These are phyloP conservation scores for Plasmodium relictum DNA, from an alignment of 169 alveolate species.

Conservation along the genomic window DNA sequence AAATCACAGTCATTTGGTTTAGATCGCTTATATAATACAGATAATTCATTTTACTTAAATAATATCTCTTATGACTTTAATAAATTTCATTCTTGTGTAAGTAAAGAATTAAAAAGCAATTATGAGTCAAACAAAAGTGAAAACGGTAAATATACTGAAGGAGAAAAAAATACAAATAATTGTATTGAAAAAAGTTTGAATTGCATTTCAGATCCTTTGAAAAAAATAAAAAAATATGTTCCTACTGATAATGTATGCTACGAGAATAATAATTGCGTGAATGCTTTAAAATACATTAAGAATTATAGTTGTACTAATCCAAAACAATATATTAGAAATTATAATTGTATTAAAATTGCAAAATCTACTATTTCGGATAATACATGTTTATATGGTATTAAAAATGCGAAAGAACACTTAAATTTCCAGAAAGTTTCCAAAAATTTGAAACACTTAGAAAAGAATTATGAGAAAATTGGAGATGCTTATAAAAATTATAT, in stretches of 20 bases:
- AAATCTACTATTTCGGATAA: not conserved
- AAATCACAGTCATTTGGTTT: slow-evolving; percentile 38
- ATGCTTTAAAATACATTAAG: slow-evolving; percentile 13
- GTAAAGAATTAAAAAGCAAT: not conserved
- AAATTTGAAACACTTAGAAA: slow-evolving; percentile 27
- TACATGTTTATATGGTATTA: not conserved
- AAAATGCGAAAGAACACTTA: not conserved
- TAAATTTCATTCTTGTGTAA: slow-evolving; percentile 17
- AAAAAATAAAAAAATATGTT: slow-evolving; percentile 10
- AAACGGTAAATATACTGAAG: not conserved
- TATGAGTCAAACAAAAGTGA: not conserved
- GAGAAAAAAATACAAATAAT: not conserved
- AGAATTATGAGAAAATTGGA: slow-evolving; percentile 27
- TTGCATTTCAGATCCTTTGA: not conserved
- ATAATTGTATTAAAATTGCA: slow-evolving; percentile 12
- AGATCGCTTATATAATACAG: slow-evolving; percentile 3
- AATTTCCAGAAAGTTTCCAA: slow-evolving; percentile 1
- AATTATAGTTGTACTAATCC: slow-evolving; percentile 34
- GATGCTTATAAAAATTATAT: slow-evolving; percentile 40
- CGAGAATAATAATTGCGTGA: slow-evolving; percentile 6
- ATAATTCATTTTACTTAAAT: not conserved
- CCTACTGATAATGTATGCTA: slow-evolving; percentile 27
- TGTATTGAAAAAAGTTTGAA: not conserved
- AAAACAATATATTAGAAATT: slow-evolving; percentile 5
- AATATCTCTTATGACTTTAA: not conserved